These are phyloP conservation scores for Sarcocystis neurona DNA, from an alignment of 169 alveolate genomes.

Conservation along the genomic window DNA sequence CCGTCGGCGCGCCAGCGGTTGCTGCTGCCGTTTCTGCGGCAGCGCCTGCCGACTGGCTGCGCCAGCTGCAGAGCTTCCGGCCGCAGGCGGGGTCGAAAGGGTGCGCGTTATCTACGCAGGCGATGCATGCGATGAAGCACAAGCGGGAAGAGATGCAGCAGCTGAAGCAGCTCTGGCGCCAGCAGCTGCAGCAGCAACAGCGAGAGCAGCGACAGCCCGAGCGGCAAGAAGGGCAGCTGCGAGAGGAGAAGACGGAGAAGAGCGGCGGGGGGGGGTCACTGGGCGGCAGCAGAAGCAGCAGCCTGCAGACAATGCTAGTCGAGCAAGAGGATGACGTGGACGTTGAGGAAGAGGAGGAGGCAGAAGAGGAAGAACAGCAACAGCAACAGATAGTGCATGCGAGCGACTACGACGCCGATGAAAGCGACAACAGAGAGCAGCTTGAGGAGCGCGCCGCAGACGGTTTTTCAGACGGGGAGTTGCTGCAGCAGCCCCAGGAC, in stretches of 20 bases:
- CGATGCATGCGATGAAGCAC: background rate
- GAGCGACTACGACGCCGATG: constrained; percentile 16
- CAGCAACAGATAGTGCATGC: background rate
- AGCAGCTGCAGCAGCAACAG: background rate
- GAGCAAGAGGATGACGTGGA: background rate
- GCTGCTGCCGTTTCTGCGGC: no score
- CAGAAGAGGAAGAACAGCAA: background rate
- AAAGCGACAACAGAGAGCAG: background rate
- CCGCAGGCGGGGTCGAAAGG: constrained; percentile 41
- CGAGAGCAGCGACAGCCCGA: background rate
- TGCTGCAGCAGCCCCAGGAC: no score
- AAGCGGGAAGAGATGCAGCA: background rate
- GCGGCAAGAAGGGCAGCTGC: background rate
- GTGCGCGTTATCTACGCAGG: constrained; percentile 9
- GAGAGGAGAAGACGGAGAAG: background rate
- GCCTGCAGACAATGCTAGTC: background rate
- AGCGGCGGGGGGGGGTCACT: background rate
- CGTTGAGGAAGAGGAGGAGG: background rate
- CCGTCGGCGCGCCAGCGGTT: no score
- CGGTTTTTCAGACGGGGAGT: no score
- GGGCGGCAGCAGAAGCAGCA: background rate
- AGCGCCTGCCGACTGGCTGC: no score
- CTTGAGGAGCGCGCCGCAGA: background rate
- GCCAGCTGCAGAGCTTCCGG: constrained; percentile 17
- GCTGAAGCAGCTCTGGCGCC: constrained; percentile 1